A percentile compares a stretch with the other conserved stretches of the same genome.
Evolutionary conservation across 306 rosid genomes (phyloP).

Genomic region (Dalbergia cochinchinensis): DNA sequence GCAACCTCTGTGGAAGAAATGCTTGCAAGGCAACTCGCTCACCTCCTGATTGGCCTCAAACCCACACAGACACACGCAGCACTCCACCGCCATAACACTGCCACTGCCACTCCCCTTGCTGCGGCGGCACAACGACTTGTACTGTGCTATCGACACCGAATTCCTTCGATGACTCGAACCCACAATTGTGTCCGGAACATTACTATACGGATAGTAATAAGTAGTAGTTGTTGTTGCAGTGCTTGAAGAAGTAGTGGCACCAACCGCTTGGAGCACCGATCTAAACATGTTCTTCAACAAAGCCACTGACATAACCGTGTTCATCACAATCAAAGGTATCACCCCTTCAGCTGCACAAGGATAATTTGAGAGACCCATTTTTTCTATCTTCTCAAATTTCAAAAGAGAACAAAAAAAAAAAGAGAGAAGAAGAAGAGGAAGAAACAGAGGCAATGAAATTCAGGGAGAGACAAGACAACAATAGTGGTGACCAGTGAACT

Average conservation of each 20-base stretch:
- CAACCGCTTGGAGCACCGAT: conserved; percentile 61
- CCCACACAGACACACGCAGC: conserved; percentile 79
- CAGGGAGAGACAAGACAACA: not conserved
- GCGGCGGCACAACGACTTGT: conserved; percentile 57
- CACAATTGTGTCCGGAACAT: not conserved
- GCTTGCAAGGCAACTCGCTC: conserved; percentile 82
- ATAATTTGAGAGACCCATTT: conserved; percentile 80
- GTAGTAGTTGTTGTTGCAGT: not conserved
- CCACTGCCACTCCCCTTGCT: not conserved
- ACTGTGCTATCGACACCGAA: conserved; percentile 57
- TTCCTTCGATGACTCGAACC: conserved; percentile 37
- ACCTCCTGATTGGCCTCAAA: conserved; percentile 81
- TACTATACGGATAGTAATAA: not conserved
- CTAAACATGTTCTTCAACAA: conserved; percentile 71
- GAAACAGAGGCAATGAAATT: not conserved
- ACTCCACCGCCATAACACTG: conserved; percentile 44
- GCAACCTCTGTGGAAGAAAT: conserved; percentile 81
- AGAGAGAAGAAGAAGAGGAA: not conserved
- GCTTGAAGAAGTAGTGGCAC: conserved; percentile 17
- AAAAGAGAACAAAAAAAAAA: not conserved
- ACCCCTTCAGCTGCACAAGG: conserved; percentile 67
- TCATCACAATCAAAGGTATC: conserved; percentile 67
- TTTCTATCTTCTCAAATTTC: too few relatives aligned
- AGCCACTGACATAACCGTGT: conserved; percentile 66
- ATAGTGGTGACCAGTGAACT: too few relatives aligned